Evolutionary conservation across 441 rosid genomes (phyloP), one percentile per base, ranked within the genome.

Genomic region (Daphne laureola): DNA sequence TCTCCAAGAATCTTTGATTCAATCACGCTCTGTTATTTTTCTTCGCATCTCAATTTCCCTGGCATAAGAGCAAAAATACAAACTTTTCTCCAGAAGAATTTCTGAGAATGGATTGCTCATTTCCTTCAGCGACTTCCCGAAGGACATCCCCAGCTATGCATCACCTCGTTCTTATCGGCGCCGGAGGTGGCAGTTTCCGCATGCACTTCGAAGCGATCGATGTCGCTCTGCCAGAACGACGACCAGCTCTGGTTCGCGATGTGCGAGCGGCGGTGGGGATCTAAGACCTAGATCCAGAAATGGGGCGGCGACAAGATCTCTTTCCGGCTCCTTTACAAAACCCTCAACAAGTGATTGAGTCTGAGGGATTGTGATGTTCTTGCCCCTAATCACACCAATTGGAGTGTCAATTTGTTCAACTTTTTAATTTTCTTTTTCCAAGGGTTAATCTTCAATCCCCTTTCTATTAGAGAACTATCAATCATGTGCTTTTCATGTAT

Each of bases 191-290:
- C 83, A 25, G 71, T 57, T 73, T 81, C 88, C 77, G 77, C 90
- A 45, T 86, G 86, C 85, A 82, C 96, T 0, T 92, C 96, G 0
- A 86, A 70, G 68, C 86, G 83, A 17, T 86, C 65, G 76, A 65
- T 65, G 56, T 71, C 79, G 25, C 78, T 92, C 6, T 83, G 88
- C 57, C 67, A 64, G 1, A 66, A 51, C 69, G 92, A 86, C 62
- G 48, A 67, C 57, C 79, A 73, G 66, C 80, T 92, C 66, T 92
- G 98, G 98, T 68, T 67, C 67, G 61, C 78, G 36, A 61, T 92
- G 64, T 92, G 98, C 78, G 77, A 76, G 49, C 60, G 90, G 57
- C 69, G 81, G n/a, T 92, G 96, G 96, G 94, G 95, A 43, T 49
- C 78, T 14, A 77, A 72, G 41, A 92, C 98, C 25, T 76, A 74